Percentiles rank a stretch among this genome's conserved stretches.
Evolutionary conservation across 2,329 filamentous ascomycete genomes (phyloP).

Genomic region (Paecilomyces sp.): DNA sequence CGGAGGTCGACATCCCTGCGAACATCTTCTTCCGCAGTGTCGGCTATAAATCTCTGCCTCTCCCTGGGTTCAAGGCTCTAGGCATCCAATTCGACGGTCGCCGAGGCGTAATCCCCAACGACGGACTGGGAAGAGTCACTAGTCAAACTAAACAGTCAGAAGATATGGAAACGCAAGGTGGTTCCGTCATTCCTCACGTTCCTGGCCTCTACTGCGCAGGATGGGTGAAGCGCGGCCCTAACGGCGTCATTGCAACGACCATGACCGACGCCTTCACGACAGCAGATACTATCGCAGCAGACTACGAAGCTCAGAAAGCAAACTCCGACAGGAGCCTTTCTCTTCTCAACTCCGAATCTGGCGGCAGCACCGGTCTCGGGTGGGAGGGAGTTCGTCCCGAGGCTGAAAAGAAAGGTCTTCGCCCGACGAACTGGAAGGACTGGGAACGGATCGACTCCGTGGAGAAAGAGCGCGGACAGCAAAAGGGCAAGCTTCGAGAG

Average conservation of each 20-base stretch:
- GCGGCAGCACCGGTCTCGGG: constrained; percentile 45
- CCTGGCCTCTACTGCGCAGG: constrained; percentile 86
- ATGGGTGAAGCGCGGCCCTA: constrained; percentile 93
- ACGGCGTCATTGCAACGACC: constrained; percentile 90
- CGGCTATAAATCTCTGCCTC: constrained; percentile 75
- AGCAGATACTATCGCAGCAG: constrained; percentile 72
- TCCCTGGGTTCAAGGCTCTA: constrained; percentile 66
- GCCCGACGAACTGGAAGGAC: constrained; percentile 70
- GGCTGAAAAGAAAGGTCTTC: constrained; percentile 48
- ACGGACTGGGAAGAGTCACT: constrained; percentile 67
- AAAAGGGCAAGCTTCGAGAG: constrained; percentile 69
- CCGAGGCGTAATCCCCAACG: constrained; percentile 74
- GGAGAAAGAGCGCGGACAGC: constrained; percentile 61
- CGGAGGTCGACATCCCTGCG: constrained; percentile 50
- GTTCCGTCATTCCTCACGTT: constrained; percentile 43
- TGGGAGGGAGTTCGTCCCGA: constrained; percentile 71
- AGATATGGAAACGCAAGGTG: constrained; percentile 18
- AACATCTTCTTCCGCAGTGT: constrained; percentile 85
- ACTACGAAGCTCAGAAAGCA: constrained; percentile 51
- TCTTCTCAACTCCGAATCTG: constrained; percentile 41
- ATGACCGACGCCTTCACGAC: constrained; percentile 93
- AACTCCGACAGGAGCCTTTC: constrained; percentile 12
- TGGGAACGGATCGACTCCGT: constrained; percentile 80
- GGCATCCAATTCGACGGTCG: constrained; percentile 70
- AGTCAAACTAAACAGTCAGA: constrained; percentile 21